Evolutionary conservation across 495 filamentous ascomycete genomes (phyloP), one percentile per base, ranked within the genome.

Genomic region (Neurospora terricola): DNA sequence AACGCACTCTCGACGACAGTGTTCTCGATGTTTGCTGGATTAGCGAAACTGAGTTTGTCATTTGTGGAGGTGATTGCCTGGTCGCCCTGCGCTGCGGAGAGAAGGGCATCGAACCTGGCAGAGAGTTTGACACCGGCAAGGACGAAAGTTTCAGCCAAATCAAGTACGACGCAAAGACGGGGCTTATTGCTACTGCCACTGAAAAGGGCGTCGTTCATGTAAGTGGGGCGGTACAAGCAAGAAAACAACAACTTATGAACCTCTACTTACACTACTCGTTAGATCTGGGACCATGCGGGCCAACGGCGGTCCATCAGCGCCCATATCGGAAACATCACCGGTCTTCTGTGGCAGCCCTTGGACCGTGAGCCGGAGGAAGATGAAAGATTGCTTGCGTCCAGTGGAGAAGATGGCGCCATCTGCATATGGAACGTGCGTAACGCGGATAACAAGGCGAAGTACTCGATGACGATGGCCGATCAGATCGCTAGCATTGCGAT

Each of bases 381-480:
- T 27, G 85, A 89, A 74, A 81, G 85, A 42, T 76, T 89, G 38
- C 76, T 89, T 30, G 87, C 85, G 66, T 85, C 86, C 2, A 79
- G 84, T 72, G 86, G 86, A 6, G 86, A 88, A 18, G 91, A 93
- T 76, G 87, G 90, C 42, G 87, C 86, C 40, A 89, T 93, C 72
- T 86, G 87, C 72, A 84, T 93, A 36, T 94, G 91, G 91, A 88
- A 90, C 74, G 86, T 88, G 14, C 80, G 83, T n/a, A 82, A 81
- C n/a, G 48, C 78, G 23, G 87, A 91, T 34, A 81, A 86, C 62
- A 88, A 89, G 45, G 79, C 85, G 0, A 88, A 86, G 74, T 86
- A 84, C 69, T 85, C 85, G 30, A 89, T 91, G 81, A 87, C 85
- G 5, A 88, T 90, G 76, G 83, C 84, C 0, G 69, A 75, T 7